Evolutionary conservation across 306 rosid genomes (phyloP), one percentile per base, ranked within the genome.

Genomic region (Gastrolobium bilobum): DNA sequence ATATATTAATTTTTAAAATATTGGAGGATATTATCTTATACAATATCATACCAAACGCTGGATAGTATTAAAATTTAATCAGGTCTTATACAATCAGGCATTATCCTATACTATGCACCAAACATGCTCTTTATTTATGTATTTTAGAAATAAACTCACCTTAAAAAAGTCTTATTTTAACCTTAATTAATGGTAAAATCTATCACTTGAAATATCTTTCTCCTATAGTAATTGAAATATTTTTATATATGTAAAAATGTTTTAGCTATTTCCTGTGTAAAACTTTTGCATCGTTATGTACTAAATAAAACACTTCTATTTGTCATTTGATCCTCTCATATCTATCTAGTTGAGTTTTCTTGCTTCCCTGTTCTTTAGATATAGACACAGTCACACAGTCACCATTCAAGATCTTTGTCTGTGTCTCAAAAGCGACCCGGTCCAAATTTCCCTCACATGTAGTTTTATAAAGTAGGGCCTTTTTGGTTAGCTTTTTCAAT

Each of bases 401-500:
- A 73, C 39, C 31, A 10, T 57, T 40, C 54, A 13, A 56, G 6
- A 73, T 73, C 68, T 42, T 31, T 73, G 78, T 13, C 68, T 43
- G 7, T 42, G 35, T 73, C 78, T 10, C 11, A 6, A 50, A 34
- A 7, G 59, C 10, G 52, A 44, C 26, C 7, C 8, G 46, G 4
- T 44, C 15, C 30, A 74, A 1, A 13, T 39, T 54, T 40, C 52
- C 38, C 4, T 34, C 2, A 7, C 7, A 9, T 26, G 15, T 1
- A 67, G 14, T 42, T 42, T 42, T 66, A 66, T 1, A 43, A 46
- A 58, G 15, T 31, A 46, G 58, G 59, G 46, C 37, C 62, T 2
- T 47, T 13, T 30, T 0, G 6, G 31, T 47, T 68, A 58, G 3
- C 58, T 31, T 44, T 67, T 67, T 4, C 73, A 40, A 62, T 0